Evolutionary conservation across 2,329 filamentous ascomycete genomes (phyloP), one percentile per base, ranked within the genome.

Genomic region (Chalaropsis thielavioides): DNA sequence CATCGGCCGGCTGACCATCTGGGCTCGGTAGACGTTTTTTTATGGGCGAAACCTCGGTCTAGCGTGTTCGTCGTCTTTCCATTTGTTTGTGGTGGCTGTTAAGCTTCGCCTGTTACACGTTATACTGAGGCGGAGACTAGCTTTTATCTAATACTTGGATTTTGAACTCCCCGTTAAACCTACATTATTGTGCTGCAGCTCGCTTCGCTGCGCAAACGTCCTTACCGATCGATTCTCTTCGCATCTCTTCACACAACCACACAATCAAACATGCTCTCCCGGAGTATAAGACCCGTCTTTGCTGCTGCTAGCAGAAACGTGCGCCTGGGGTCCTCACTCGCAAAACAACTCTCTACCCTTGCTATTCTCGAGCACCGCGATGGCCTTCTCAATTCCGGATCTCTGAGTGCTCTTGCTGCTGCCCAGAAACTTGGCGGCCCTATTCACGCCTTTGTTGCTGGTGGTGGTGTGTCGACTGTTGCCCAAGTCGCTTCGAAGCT

Each of bases 291-390:
- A 63, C 66, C 66, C 6, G 59, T 63, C 60, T 24, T 67, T 46
- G 31, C 59, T 17, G 54, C 59, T 35, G 63, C 66, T 11, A 10
- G 46, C 17, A 59, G 51, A 62, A 64, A 58, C 24, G 31, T 67
- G 49, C 66, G 63, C 59, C 31, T 60, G 63, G 19, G 27, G 10
- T 63, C 63, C 17, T 63, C 31, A 17, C 56, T 65, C 7, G 46
- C 51, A 60, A 59, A 67, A n/a, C 61, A 40, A 68, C 81, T 95
- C 67, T 96, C 92, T 62, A 94, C 92, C 43, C 83, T 99, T 65
- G 92, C 92, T 58, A 80, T 99, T 64, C 83, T 99, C 68, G 94
- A 99, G 77, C 94, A 97, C 77, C 85, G 87, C 71, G 88, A 95
- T 71, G 94, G 94, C 68, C 87, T 91, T 77, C 83, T 99, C 69